These are phyloP conservation scores for Ogataea methanolica DNA, from an alignment of 805 yeast genomes.

Conservation along the genomic window DNA sequence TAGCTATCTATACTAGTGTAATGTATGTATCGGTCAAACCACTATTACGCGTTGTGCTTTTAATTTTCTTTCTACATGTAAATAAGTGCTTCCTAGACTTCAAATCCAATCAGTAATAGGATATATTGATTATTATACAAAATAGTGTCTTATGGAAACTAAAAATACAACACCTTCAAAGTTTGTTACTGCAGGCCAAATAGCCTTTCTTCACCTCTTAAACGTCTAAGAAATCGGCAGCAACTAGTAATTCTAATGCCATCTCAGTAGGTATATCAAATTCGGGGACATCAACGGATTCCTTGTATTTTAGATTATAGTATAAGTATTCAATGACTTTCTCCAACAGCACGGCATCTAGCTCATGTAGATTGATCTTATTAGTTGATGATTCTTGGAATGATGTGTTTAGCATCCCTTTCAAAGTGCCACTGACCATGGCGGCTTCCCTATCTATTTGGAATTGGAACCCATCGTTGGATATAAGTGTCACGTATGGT, in stretches of 20 bases:
- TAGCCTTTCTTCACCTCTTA: constrained; percentile 13
- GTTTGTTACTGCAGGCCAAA: too few species aligned
- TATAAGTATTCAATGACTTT: constrained; percentile 83
- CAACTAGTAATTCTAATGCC: constrained; percentile 86
- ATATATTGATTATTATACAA: too few species aligned
- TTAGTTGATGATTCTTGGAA: constrained; percentile 58
- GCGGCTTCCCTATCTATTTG: constrained; percentile 72
- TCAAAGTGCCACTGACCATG: constrained; percentile 58
- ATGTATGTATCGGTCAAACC: too few species aligned
- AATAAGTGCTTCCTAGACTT: too few species aligned
- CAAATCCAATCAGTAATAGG: too few species aligned
- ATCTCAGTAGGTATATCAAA: constrained; percentile 91
- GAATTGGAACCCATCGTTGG: constrained; percentile 66
- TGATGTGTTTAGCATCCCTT: constrained; percentile 50
- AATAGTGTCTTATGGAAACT: too few species aligned
- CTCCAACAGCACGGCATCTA: constrained; percentile 67
- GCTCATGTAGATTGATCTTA: constrained; percentile 51
- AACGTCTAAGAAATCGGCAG: constrained; percentile 84
- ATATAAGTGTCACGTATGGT: constrained; percentile 57
- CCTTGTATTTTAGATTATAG: constrained; percentile 65
- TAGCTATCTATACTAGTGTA: too few species aligned
- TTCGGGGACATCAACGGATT: constrained; percentile 66
- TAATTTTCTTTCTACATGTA: too few species aligned
- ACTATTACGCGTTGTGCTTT: too few species aligned
- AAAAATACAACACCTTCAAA: too few species aligned